Conservation (phyloP, 2,329 filamentous ascomycete genomes). For the Diplodia scrobiculata region DNA sequence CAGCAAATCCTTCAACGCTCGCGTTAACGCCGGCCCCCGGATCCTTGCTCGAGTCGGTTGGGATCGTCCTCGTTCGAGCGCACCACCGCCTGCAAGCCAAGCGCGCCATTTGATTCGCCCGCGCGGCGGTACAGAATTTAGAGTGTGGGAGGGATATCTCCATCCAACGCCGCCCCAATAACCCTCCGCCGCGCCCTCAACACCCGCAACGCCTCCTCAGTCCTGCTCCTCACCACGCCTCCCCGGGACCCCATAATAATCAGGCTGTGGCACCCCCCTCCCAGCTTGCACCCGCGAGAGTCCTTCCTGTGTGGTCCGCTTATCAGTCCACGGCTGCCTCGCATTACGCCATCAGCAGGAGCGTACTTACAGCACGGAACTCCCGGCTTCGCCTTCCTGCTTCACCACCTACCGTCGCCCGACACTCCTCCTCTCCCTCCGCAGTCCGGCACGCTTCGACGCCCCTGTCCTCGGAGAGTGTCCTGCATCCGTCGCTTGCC, state of each 20-base stretch:
- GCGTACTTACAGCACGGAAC: slow-evolving; percentile 23
- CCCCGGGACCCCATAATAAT: slow-evolving; percentile 25
- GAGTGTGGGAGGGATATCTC: slow-evolving; percentile 29
- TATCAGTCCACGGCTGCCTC: slow-evolving; percentile 28
- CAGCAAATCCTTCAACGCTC: slow-evolving; percentile 30
- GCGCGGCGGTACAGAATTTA: slow-evolving; percentile 29
- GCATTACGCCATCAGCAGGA: slow-evolving; percentile 27
- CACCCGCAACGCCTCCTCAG: slow-evolving; percentile 26
- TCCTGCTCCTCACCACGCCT: slow-evolving; percentile 20
- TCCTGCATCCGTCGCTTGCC: slow-evolving; percentile 17
- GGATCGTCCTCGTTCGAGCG: slow-evolving; percentile 27
- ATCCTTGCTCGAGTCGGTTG: slow-evolving; percentile 29
- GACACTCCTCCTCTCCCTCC: neutral
- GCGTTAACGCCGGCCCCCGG: slow-evolving; percentile 15
- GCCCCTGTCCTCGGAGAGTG: slow-evolving; percentile 11
- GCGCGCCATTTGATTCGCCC: slow-evolving; percentile 27
- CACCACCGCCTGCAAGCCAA: slow-evolving; percentile 27
- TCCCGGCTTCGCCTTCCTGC: slow-evolving; percentile 25
- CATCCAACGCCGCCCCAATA: slow-evolving; percentile 27
- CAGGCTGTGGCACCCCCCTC: slow-evolving; percentile 10
- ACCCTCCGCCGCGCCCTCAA: slow-evolving; percentile 20
- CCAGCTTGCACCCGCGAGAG: slow-evolving; percentile 16
- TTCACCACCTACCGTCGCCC: neutral
- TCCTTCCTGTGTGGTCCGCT: slow-evolving; percentile 25
- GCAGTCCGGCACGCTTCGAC: neutral